These are phyloP conservation scores for Venturia pyrina DNA, from an alignment of 2,329 filamentous ascomycete genomes.

Conservation along the genomic window DNA sequence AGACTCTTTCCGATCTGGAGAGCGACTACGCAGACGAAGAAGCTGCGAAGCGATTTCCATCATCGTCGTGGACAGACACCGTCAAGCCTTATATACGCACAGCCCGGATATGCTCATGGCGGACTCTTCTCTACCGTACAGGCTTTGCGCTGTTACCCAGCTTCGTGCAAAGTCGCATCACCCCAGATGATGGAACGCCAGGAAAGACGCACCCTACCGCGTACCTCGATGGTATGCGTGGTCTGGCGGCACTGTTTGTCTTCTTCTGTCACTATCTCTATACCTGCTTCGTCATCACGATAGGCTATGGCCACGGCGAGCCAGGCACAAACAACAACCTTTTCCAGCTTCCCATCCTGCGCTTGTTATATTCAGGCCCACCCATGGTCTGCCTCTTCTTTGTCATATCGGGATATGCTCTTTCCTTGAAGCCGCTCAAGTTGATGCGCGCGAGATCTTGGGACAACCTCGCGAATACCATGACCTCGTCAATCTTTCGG, in stretches of 20 bases:
- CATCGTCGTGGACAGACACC: neutral
- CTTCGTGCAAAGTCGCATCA: slow-evolving; percentile 39
- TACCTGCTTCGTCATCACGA: slow-evolving; percentile 29
- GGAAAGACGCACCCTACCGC: slow-evolving; percentile 42
- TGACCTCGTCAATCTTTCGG: slow-evolving; percentile 17
- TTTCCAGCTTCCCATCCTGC: slow-evolving; percentile 44
- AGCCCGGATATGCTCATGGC: slow-evolving; percentile 7
- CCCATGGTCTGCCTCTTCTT: slow-evolving; percentile 53
- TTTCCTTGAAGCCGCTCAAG: slow-evolving; percentile 34
- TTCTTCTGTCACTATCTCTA: slow-evolving; percentile 49
- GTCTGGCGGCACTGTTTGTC: slow-evolving; percentile 45
- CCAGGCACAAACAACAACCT: slow-evolving; percentile 31
- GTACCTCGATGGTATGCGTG: slow-evolving; percentile 50
- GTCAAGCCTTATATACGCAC: slow-evolving; percentile 6
- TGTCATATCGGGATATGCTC: slow-evolving; percentile 51
- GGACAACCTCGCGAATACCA: slow-evolving; percentile 21
- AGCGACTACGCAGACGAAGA: slow-evolving; percentile 6
- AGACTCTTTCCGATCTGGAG: slow-evolving; percentile 5
- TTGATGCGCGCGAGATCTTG: slow-evolving; percentile 18
- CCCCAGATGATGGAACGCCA: slow-evolving; percentile 27
- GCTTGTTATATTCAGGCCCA: slow-evolving; percentile 45
- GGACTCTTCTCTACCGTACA: slow-evolving; percentile 13
- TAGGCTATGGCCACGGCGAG: slow-evolving; percentile 40
- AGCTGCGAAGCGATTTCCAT: neutral
- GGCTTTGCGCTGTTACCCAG: slow-evolving; percentile 43